Evolutionary conservation across 129 eudicot genomes (phyloP).

Genomic region (Flaveria bidentis): DNA sequence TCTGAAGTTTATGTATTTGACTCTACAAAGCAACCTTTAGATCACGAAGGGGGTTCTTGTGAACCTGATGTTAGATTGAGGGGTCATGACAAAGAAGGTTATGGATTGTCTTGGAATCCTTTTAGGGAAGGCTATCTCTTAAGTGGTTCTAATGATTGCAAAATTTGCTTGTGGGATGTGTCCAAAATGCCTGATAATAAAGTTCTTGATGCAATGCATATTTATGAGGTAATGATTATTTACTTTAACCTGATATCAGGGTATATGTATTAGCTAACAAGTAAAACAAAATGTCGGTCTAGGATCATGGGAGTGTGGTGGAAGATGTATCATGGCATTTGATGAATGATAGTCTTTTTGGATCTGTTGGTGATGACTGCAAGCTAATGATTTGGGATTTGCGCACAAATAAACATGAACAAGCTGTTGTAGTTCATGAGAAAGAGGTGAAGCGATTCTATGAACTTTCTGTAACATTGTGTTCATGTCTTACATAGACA

Average conservation of each 20-base stretch:
- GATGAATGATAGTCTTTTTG: slow-evolving; percentile 74
- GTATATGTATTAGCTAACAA: not conserved
- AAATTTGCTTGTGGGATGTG: slow-evolving; percentile 89
- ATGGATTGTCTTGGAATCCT: slow-evolving; percentile 93
- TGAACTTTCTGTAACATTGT: not conserved
- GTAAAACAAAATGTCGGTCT: not conserved
- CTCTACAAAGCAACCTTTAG: slow-evolving; percentile 48
- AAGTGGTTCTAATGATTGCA: slow-evolving; percentile 88
- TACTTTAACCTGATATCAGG: not conserved
- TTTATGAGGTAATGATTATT: slow-evolving; percentile 47
- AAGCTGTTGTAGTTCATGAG: slow-evolving; percentile 77
- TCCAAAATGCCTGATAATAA: slow-evolving; percentile 64
- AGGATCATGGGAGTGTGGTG: slow-evolving; percentile 84
- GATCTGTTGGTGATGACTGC: slow-evolving; percentile 97
- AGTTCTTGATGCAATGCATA: slow-evolving; percentile 62
- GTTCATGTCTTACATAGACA: not conserved
- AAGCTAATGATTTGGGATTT: slow-evolving; percentile 85
- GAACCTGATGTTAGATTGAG: slow-evolving; percentile 69
- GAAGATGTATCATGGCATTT: slow-evolving; percentile 93
- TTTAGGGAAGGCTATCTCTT: slow-evolving; percentile 75
- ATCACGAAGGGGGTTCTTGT: slow-evolving; percentile 57
- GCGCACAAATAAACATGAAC: slow-evolving; percentile 78
- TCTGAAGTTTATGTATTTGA: slow-evolving; percentile 74
- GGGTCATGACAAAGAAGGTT: slow-evolving; percentile 98
- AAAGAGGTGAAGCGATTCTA: slow-evolving; percentile 61